Evolutionary conservation across 257 asterid species (phyloP), one percentile per base, ranked within the genome.

Genomic region (Solanum piurae): DNA sequence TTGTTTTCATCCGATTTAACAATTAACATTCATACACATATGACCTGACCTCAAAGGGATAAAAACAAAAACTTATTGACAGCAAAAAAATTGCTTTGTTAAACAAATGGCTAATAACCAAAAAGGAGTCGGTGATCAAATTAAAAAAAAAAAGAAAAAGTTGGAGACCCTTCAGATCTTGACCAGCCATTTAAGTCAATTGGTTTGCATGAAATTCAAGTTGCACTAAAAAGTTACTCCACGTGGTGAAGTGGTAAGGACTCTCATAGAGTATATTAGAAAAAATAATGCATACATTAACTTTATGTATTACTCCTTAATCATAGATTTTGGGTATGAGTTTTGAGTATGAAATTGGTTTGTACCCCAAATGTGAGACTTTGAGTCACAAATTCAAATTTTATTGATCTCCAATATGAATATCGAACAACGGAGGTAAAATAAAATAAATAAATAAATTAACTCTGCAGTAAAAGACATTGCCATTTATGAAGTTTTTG

Each of bases 401-500:
- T 55, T 18, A 55, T 7, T 0, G 9, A 0, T 5, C 3, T 52
- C 23, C 3, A 16, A 16, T 52, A 49, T 14, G 9, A 55, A 13
- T 46, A 49, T 14, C 6, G 6, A 44, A 3, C 5, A 3, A 10
- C 0, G 5, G 13, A 42, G 1, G 20, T 13, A 1, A 49, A 6
- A 52, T 52, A 0, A 20, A 55, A 21, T 7, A 20, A 6, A 2
- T 52, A 52, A 20, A 55, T 18, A 55, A 55, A 55, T 20, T 55
- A 20, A 37, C 52, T 68, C 86, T 69, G 38, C 42, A 38, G 29
- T 86, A 68, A 36, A 42, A 52, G 75, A 49, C 88, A 88, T 86
- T 87, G 58, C 64, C 25, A 66, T 86, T 87, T 86, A 86, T 79
- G 52, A 23, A 86, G 83, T 86, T 89, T 60, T 90, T 87, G 87